Evolutionary conservation across 1,284 basidiomycete species (phyloP), one percentile per base, ranked within the genome.

Genomic region (Austroboletus niveus): DNA sequence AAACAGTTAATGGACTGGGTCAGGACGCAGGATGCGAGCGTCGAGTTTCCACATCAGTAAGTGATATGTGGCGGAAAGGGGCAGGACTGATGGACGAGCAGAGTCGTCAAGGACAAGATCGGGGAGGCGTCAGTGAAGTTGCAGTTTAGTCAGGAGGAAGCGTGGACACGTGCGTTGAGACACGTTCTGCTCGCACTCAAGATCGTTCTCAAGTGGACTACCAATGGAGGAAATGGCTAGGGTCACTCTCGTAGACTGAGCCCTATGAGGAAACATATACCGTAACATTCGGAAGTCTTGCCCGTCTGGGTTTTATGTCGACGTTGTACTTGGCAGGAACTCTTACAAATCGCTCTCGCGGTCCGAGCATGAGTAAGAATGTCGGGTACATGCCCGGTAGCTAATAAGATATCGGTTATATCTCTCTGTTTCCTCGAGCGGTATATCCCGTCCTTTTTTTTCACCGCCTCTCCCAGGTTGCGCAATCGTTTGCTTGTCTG

Each of bases 91-190:
- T 27, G 22, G 5, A 3, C 20, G 1, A 5, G 11, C 63, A 97
- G 94, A 62, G 89, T 99, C 54, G 77, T 81, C 47, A 97, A 92
- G 72, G 97, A 99, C 71, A 92, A 89, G 72, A 99, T 99, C 53
- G 94, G 94, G 5, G 94, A 95, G 54, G 88, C 92, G 20, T 94
- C 92, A 2, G 92, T 99, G 57, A 93, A 95, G 68, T 76, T 97
- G 10, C 92, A 95, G 63, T 95, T 94, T 70, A 93, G 89, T 57
- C 89, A 94, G 68, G 96, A 98, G 66, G 96, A 98, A 65, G 81
- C 85, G 1, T 99, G 96, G 96, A 98, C 96, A 12, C 83, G 93
- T 54, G 94, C 95, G 5, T 75, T 98, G 58, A 81, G 93, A 42
- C 92, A 97, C 65, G 92, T 98, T 49, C 77, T 98, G 49, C 80